Evolutionary conservation across 257 asterid species (phyloP).

Genomic region (Schizonepeta tenuifolia): DNA sequence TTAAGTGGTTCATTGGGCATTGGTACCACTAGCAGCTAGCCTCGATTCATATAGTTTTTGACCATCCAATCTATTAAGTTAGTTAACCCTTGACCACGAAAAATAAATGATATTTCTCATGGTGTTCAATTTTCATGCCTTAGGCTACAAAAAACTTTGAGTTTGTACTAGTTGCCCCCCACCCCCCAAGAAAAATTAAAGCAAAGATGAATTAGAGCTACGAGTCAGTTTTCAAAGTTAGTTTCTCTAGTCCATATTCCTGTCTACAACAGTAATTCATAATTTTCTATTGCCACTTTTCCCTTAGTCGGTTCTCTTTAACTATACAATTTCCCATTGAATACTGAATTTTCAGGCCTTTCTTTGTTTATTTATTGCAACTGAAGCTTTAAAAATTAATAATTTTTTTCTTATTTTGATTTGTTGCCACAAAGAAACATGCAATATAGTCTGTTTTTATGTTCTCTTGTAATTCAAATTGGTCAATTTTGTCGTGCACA

Average conservation of each 20-base stretch:
- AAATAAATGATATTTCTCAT: neutral
- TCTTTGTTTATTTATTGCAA: constrained; percentile 25
- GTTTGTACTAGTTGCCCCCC: constrained; percentile 4
- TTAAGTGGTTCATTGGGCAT: neutral
- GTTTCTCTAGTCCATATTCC: neutral
- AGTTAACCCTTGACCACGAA: constrained; percentile 14
- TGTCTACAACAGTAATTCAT: neutral
- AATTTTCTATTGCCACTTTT: neutral
- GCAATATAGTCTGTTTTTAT: constrained; percentile 13
- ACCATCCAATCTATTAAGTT: constrained; percentile 3
- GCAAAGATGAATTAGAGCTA: neutral
- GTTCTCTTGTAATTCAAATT: constrained; percentile 29
- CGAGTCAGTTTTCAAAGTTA: neutral
- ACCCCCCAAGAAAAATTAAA: neutral
- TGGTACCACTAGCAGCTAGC: neutral
- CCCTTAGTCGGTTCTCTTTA: neutral
- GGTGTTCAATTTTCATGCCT: neutral
- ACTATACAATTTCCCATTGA: neutral
- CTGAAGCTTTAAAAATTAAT: neutral
- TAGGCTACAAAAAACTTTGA: neutral
- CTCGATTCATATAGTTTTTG: constrained; percentile 4
- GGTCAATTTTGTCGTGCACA: constrained; percentile 7
- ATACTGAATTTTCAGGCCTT: constrained; percentile 8
- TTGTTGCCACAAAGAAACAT: neutral
- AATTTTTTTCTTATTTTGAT: neutral